Evolutionary conservation across 1,284 basidiomycete genomes (phyloP).

Genomic region (Pseudozyma flocculosa): DNA sequence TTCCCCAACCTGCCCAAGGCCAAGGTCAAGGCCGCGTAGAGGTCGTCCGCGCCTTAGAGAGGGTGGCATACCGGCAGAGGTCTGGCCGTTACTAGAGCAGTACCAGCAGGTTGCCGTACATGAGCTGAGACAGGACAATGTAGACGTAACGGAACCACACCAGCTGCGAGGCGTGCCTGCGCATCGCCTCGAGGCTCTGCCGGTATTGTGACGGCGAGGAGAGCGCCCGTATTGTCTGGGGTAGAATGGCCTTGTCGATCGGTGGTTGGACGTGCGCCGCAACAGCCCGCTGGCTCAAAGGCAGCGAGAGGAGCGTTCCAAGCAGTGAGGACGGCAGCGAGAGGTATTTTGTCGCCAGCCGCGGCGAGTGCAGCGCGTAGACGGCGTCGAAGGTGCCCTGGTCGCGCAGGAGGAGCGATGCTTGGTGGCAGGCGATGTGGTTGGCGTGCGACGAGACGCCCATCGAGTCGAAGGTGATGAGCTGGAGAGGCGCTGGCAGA

Average conservation of each 20-base stretch:
- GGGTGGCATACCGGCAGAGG: no score
- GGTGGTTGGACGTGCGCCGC: slow-evolving; percentile 1
- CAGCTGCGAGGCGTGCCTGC: slow-evolving; percentile 45
- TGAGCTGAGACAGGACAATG: slow-evolving; percentile 43
- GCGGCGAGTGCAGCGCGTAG: slow-evolving; percentile 24
- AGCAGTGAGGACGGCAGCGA: slow-evolving; percentile 25
- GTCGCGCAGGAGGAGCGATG: slow-evolving; percentile 5
- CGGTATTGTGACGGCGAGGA: slow-evolving; percentile 25
- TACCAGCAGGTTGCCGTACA: slow-evolving; percentile 40
- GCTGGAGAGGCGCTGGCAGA: no score
- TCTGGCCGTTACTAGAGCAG: no score
- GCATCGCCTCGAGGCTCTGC: slow-evolving; percentile 41
- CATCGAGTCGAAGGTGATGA: slow-evolving; percentile 81
- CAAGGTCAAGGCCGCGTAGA: no score
- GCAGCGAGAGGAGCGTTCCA: slow-evolving; percentile 13
- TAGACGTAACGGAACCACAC: slow-evolving; percentile 56
- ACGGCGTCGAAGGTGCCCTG: slow-evolving; percentile 4
- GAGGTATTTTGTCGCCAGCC: slow-evolving; percentile 36
- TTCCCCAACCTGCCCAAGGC: slow-evolving; percentile 12
- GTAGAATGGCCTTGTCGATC: slow-evolving; percentile 9
- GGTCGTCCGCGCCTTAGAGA: no score
- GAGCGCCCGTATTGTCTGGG: slow-evolving; percentile 17
- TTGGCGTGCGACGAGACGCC: slow-evolving; percentile 89
- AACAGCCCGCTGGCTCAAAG: neutral
- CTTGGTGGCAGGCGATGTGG: slow-evolving; percentile 73